Percentiles rank a stretch among this genome's conserved stretches.
Evolutionary conservation across 2,329 filamentous ascomycete species (phyloP).

Genomic region (Elsinoe australis): DNA sequence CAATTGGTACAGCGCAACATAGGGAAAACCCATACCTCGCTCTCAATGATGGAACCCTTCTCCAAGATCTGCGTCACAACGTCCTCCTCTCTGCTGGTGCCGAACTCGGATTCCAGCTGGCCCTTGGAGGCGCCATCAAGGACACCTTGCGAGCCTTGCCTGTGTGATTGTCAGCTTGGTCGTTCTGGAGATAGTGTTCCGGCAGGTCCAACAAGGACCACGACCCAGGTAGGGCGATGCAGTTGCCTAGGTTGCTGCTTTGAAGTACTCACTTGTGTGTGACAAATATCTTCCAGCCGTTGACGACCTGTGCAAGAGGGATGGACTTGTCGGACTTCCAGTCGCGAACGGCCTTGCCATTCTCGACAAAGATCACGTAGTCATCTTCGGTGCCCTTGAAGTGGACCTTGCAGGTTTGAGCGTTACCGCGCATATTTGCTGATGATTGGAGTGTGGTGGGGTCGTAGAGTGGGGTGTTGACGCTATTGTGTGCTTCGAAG

Average conservation of each 20-base stretch:
- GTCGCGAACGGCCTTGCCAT: constrained; percentile 58
- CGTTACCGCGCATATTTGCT: constrained; percentile 53
- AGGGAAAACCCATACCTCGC: constrained; percentile 38
- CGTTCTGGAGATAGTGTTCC: no score
- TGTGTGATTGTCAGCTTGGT: constrained; percentile 33
- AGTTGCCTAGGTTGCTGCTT: no score
- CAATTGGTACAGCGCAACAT: not conserved
- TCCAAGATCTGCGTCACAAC: constrained; percentile 74
- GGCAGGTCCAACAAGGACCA: no score
- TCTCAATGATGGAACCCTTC: constrained; percentile 61
- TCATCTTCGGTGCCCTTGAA: constrained; percentile 68
- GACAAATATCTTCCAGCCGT: constrained; percentile 79
- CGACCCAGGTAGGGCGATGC: no score
- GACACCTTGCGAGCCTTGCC: constrained; percentile 78
- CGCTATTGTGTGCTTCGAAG: not conserved
- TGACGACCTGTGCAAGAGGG: constrained; percentile 77
- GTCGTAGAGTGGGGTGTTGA: not conserved
- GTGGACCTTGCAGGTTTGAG: constrained; percentile 67
- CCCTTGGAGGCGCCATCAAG: constrained; percentile 68
- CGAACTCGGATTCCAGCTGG: constrained; percentile 77
- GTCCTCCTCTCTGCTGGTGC: constrained; percentile 69
- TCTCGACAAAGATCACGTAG: constrained; percentile 60
- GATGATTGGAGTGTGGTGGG: constrained; percentile 16
- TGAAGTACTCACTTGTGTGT: constrained; percentile 87
- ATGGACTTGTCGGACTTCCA: constrained; percentile 76